phyloP scores from a whole-genome alignment of 768 basidiomycete genomes.

The Phaeotremella skinneri region DNA sequence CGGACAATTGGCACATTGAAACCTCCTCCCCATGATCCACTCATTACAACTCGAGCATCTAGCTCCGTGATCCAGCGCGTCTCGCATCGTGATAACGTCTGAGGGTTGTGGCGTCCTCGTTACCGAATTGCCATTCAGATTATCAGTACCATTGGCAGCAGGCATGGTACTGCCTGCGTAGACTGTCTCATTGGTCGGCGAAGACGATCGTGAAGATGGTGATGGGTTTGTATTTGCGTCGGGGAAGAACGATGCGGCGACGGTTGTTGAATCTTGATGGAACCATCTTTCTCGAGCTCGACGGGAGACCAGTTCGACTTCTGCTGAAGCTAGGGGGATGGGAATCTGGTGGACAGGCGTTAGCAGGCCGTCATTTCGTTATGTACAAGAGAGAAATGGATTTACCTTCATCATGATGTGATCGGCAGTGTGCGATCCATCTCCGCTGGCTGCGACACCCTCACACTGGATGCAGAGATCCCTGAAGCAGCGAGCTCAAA shows the following conservation, averaged over 20 bases:
- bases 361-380: background rate
- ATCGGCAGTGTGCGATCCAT: conserved; percentile 44
- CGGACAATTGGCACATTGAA: conserved; percentile 86
- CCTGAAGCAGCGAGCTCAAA: conserved; percentile 20
- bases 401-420: conserved; percentile 92
- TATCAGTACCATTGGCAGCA: conserved; percentile 1
- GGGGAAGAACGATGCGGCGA: conserved; percentile 54
- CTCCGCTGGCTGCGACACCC: conserved; percentile 19
- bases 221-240: background rate
- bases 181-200: conserved; percentile 66
- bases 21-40: conserved; percentile 71
- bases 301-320: conserved; percentile 73
- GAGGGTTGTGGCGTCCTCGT: background rate
- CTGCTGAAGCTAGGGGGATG: conserved; percentile 68
- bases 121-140: background rate
- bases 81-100: conserved; percentile 10
- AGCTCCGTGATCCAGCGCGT: conserved; percentile 38
- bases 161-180: conserved; percentile 53
- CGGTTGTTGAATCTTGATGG: conserved; percentile 67
- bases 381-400: background rate
- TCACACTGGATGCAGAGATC: conserved; percentile 52
- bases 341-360: conserved; percentile 64
- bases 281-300: conserved; percentile 74
- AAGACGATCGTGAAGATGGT: conserved; percentile 60
- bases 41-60: conserved; percentile 37